Conservation (phyloP, 1,284 basidiomycete genomes). For the Trametes hirsuta region DNA sequence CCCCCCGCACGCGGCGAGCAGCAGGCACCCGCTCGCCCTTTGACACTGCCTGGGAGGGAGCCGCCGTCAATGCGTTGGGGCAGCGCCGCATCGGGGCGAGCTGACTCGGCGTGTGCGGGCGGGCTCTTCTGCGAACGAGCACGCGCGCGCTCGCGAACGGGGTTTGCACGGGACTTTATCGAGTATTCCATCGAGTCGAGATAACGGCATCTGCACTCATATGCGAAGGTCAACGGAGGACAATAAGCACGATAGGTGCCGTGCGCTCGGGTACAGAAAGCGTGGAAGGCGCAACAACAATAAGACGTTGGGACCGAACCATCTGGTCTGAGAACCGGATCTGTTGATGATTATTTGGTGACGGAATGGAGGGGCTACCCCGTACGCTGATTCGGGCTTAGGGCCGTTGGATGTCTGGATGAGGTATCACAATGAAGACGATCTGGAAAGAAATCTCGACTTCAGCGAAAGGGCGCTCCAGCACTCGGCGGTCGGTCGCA, state of each 20-base stretch:
- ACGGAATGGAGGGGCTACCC: constrained; percentile 42
- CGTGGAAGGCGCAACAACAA: constrained; percentile 44
- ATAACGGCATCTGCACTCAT: constrained; percentile 34
- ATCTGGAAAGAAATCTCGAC: constrained; percentile 41
- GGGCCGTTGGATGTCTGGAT: constrained; percentile 40
- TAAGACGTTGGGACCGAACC: constrained; percentile 38
- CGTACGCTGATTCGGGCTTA: constrained; percentile 38
- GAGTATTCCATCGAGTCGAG: constrained; percentile 26
- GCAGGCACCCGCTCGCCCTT: constrained; percentile 10
- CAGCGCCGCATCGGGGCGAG: constrained; percentile 9
- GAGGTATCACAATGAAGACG: constrained; percentile 45
- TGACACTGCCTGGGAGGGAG: constrained; percentile 18
- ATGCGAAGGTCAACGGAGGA: constrained; percentile 33
- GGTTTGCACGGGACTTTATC: constrained; percentile 39
- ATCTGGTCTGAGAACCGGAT: constrained; percentile 31
- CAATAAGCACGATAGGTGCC: constrained; percentile 41
- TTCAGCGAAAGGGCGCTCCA: constrained; percentile 42
- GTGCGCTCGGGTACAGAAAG: constrained; percentile 34
- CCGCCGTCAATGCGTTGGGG: not conserved
- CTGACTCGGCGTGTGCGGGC: constrained; percentile 32
- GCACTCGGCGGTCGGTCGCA: constrained; percentile 44
- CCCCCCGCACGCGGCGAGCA: constrained; percentile 11
- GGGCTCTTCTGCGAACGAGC: constrained; percentile 10
- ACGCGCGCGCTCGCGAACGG: constrained; percentile 26
- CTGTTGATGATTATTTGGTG: constrained; percentile 43